Evolutionary conservation across 106 monocot species (phyloP).

Genomic region (Allium cepa): DNA sequence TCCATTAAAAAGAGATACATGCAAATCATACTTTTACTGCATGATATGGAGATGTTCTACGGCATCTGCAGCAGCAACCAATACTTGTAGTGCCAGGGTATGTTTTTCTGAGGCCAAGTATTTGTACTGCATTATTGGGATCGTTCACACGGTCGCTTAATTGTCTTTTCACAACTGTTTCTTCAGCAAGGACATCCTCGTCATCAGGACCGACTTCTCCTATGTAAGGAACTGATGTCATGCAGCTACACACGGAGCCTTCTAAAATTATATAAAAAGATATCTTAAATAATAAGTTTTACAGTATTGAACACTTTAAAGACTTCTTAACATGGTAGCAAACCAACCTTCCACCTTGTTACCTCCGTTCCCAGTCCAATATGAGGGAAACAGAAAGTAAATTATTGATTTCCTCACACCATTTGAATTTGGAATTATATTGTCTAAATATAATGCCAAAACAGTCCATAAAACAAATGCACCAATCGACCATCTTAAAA

Average conservation of each 20-base stretch:
- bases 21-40: slow-evolving; percentile 59
- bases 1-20: background rate
- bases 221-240: slow-evolving; percentile 42
- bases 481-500: background rate
- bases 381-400: slow-evolving; percentile 72
- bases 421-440: slow-evolving; percentile 66
- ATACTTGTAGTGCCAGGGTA: slow-evolving; percentile 55
- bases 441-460: slow-evolving; percentile 87
- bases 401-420: slow-evolving; percentile 75
- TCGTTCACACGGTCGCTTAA: slow-evolving; percentile 20
- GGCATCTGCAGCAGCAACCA: slow-evolving; percentile 68
- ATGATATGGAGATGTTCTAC: slow-evolving; percentile 61
- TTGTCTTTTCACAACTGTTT: slow-evolving; percentile 51
- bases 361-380: slow-evolving; percentile 78
- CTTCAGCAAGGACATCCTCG: slow-evolving; percentile 86
- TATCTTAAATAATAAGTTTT: background rate
- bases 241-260: slow-evolving; percentile 69
- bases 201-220: slow-evolving; percentile 71
- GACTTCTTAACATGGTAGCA: background rate
- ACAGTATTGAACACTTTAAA: slow-evolving; percentile 15
- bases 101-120: slow-evolving; percentile 74
- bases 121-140: slow-evolving; percentile 54
- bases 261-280: slow-evolving; percentile 30
- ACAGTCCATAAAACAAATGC: slow-evolving; percentile 78
- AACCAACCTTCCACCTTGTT: slow-evolving; percentile 46